These are phyloP conservation scores for Colletotrichum theobromicola DNA, from an alignment of 2,329 filamentous ascomycete genomes.

Conservation along the genomic window DNA sequence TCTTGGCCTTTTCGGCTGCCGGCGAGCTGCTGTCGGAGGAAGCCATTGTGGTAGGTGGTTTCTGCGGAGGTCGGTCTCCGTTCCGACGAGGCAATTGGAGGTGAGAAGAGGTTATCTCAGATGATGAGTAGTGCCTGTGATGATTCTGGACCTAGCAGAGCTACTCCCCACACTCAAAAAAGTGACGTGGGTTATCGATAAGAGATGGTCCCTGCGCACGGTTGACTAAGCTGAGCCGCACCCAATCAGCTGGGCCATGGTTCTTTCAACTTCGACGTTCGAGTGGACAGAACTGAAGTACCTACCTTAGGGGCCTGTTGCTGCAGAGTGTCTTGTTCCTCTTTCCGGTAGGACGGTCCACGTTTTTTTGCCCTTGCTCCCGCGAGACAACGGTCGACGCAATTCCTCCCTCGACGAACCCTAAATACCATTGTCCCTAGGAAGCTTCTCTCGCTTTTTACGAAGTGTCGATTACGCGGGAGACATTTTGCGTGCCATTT, in stretches of 20 bases:
- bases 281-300: neutral
- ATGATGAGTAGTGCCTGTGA: neutral
- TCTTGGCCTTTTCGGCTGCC: neutral
- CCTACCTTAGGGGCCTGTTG: neutral
- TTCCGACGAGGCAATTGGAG: neutral
- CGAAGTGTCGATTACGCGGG: neutral
- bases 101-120: neutral
- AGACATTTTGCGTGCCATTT: neutral
- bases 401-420: neutral
- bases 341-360: neutral
- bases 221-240: constrained; percentile 8
- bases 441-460: neutral
- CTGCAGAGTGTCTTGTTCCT: constrained; percentile 6
- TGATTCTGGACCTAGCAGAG: neutral
- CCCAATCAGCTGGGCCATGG: constrained; percentile 9
- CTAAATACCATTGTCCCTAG: neutral
- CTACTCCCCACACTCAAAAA: neutral
- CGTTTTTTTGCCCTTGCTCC: neutral
- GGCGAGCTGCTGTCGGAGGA: neutral
- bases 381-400: neutral
- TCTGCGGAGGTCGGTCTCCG: neutral
- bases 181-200: constrained; percentile 20
- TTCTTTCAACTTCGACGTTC: constrained; percentile 16
- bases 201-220: neutral
- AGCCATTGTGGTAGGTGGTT: neutral